phyloP scores from a whole-genome alignment of 2,329 filamentous ascomycete genomes.

The Paramyrothecium roridum region DNA sequence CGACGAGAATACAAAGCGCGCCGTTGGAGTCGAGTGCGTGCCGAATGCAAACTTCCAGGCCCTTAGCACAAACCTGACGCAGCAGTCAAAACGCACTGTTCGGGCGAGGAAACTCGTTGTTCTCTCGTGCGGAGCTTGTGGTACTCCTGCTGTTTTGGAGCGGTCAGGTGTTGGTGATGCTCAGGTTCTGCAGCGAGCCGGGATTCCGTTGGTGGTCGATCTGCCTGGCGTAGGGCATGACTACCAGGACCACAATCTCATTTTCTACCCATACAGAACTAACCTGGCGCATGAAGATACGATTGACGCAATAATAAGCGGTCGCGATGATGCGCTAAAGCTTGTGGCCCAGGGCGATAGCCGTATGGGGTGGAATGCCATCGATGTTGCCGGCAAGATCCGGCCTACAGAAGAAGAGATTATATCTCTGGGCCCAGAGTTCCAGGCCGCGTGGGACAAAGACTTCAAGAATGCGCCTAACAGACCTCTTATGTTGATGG shows the following conservation, averaged over 20 bases:
- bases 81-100: slow-evolving; percentile 1
- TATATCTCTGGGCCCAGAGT: slow-evolving; percentile 44
- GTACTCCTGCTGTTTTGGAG: slow-evolving; percentile 53
- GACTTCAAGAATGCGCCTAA: slow-evolving; percentile 41
- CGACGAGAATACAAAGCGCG: slow-evolving; percentile 29
- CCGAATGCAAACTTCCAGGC: slow-evolving; percentile 25
- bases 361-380: slow-evolving; percentile 51
- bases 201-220: slow-evolving; percentile 39
- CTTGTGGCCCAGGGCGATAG: slow-evolving; percentile 30
- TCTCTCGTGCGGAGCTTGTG: slow-evolving; percentile 39
- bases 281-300: slow-evolving; percentile 20
- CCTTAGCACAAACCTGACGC: neutral
- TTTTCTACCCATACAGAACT: slow-evolving; percentile 43
- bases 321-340: slow-evolving; percentile 38
- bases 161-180: slow-evolving; percentile 56
- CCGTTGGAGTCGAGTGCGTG: slow-evolving; percentile 55
- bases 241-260: slow-evolving; percentile 52
- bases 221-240: slow-evolving; percentile 47
- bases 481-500: slow-evolving; percentile 41
- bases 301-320: slow-evolving; percentile 45
- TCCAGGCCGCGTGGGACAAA: slow-evolving; percentile 47
- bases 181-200: slow-evolving; percentile 40
- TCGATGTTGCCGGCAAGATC: slow-evolving; percentile 50
- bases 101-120: slow-evolving; percentile 17
- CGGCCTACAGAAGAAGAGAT: slow-evolving; percentile 49